Evolutionary conservation across 1,284 basidiomycete genomes (phyloP).

Genomic region (Macrocystidia cucumis): DNA sequence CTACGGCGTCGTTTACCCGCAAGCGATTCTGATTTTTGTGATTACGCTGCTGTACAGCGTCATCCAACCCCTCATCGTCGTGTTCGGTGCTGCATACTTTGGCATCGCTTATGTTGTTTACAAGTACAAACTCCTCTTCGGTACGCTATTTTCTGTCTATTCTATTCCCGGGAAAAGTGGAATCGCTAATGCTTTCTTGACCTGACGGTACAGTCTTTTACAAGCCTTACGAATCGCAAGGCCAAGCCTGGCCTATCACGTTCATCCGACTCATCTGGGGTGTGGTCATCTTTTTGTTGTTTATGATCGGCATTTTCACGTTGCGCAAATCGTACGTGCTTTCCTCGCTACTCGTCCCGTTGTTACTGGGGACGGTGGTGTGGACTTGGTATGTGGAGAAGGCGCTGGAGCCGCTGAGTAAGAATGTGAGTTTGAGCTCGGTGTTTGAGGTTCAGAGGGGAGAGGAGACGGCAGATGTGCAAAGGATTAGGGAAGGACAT

Average conservation of each 20-base stretch:
- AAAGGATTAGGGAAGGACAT: slow-evolving; percentile 67
- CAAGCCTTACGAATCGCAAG: slow-evolving; percentile 89
- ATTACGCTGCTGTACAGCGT: slow-evolving; percentile 94
- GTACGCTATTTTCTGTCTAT: slow-evolving; percentile 39
- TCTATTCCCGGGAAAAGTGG: no score
- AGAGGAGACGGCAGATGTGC: slow-evolving; percentile 71
- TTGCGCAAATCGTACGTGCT: slow-evolving; percentile 73
- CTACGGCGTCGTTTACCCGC: slow-evolving; percentile 89
- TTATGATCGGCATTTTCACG: slow-evolving; percentile 93
- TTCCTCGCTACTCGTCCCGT: slow-evolving; percentile 72
- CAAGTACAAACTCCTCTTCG: slow-evolving; percentile 95
- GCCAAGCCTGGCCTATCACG: slow-evolving; percentile 92
- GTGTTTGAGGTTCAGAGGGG: slow-evolving; percentile 85
- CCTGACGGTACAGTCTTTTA: slow-evolving; percentile 62
- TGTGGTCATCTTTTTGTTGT: slow-evolving; percentile 79
- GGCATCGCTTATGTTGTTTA: slow-evolving; percentile 91
- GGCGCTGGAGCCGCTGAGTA: slow-evolving; percentile 71
- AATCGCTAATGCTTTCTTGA: slow-evolving; percentile 3
- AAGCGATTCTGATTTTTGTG: slow-evolving; percentile 93
- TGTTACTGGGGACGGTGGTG: slow-evolving; percentile 68
- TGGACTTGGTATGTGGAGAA: slow-evolving; percentile 78
- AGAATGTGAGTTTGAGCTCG: slow-evolving; percentile 78
- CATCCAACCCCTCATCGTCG: slow-evolving; percentile 88
- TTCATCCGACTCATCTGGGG: slow-evolving; percentile 86
- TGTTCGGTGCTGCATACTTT: slow-evolving; percentile 95